Evolutionary conservation across 106 monocot genomes (phyloP), one percentile per base, ranked within the genome.

Genomic region (Narthecium ossifragum): DNA sequence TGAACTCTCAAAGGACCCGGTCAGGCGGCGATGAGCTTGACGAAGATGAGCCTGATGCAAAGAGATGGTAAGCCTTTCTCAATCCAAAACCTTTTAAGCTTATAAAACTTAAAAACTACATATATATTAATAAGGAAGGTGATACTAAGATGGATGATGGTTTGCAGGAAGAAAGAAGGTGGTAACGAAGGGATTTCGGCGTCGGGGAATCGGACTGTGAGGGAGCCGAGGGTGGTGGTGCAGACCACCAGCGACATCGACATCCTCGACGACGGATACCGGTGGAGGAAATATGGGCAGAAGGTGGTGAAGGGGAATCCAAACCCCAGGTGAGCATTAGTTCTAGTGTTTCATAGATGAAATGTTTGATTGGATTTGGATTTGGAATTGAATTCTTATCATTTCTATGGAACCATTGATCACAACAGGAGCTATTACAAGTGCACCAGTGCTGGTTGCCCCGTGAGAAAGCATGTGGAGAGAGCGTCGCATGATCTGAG

Each of bases 301-400:
- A 80, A 80, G 23, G 80, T 80, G 26, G 80, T 80, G 46, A 80
- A 80, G 57, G 80, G 80, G 41, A 80, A 80, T 70, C 80, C 74
- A 37, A 75, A 80, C 28, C 80, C 80, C 39, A 79, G 79, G 79
- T 78, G 49, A 76, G 73, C 13, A 39, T n/a, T n/a, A n/a, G n/a
- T 24, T 28, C 13, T 59, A 25, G 7, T 24, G 12, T 5, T 8
- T 17, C 23, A 50, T 50, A 50, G 21, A n/a, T n/a, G n/a, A n/a
- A n/a, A n/a, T n/a, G n/a, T n/a, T n/a, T n/a, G n/a, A n/a, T n/a
- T n/a, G n/a, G n/a, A n/a, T n/a, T n/a, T n/a, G n/a, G n/a, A n/a
- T n/a, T n/a, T n/a, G n/a, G n/a, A n/a, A n/a, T n/a, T n/a, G n/a
- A n/a, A n/a, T n/a, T n/a, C n/a, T n/a, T n/a, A n/a, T n/a, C n/a